phyloP scores from a whole-genome alignment of 345 rosid species.

The Kernera saxatilis region DNA sequence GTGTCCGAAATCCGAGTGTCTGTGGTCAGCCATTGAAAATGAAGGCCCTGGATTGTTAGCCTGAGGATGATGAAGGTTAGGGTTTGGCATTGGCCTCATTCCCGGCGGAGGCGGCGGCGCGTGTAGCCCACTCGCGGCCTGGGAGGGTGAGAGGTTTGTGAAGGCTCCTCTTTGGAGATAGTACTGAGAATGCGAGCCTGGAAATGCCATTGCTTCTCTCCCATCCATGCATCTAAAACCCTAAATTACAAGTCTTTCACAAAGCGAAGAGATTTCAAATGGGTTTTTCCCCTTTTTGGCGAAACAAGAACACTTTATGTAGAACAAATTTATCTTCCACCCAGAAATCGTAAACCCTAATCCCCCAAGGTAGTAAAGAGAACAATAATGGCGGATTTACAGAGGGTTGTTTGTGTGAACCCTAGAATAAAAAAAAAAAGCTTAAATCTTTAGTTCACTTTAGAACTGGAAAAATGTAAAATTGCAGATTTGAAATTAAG shows the following conservation, averaged over 20 bases:
- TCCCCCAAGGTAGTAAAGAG: background rate
- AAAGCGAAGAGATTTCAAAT: background rate
- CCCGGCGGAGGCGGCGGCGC: constrained; percentile 41
- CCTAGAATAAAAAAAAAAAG: constrained; percentile 7
- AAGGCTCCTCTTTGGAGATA: constrained; percentile 73
- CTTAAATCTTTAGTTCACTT: constrained; percentile 4
- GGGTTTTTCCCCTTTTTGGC: background rate
- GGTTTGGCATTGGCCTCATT: constrained; percentile 50
- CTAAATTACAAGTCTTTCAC: constrained; percentile 13
- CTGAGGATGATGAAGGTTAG: constrained; percentile 42
- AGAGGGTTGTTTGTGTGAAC: constrained; percentile 16
- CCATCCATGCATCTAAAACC: constrained; percentile 95
- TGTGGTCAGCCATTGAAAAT: constrained; percentile 48
- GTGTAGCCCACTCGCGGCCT: constrained; percentile 44
- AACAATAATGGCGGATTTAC: constrained; percentile 29
- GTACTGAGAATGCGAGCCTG: constrained; percentile 73
- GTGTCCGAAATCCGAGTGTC: constrained; percentile 51
- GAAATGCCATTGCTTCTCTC: constrained; percentile 83
- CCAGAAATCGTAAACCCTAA: constrained; percentile 21
- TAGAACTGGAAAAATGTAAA: background rate
- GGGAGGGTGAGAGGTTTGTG: constrained; percentile 52
- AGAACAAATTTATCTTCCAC: background rate
- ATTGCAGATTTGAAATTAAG: constrained; percentile 15
- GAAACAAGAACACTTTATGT: constrained; percentile 6
- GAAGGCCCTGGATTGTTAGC: constrained; percentile 42